Conservation (phyloP, 2,329 filamentous ascomycete species). For the Colletotrichum siamense region DNA sequence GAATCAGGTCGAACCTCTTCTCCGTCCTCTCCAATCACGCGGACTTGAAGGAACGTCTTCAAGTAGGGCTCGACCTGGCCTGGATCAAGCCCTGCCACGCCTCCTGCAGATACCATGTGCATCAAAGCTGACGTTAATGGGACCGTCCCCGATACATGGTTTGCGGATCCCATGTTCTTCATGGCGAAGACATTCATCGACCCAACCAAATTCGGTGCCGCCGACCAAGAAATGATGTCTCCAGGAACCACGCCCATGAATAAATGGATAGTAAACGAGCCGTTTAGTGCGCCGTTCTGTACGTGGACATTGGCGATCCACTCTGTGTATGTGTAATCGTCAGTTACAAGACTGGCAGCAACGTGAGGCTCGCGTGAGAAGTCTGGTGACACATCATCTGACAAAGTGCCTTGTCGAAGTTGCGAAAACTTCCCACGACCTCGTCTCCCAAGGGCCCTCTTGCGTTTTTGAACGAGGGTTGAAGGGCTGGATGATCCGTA, state of each 20-base stretch:
- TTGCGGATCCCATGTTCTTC: conserved; percentile 34
- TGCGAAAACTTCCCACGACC: not conserved
- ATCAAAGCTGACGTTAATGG: conserved; percentile 57
- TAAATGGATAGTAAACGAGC: conserved; percentile 68
- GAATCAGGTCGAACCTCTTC: conserved; percentile 27
- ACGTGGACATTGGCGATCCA: conserved; percentile 74
- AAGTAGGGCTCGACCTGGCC: conserved; percentile 46
- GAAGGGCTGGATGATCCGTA: conserved; percentile 38
- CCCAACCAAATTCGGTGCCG: conserved; percentile 63
- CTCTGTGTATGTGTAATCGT: conserved; percentile 55
- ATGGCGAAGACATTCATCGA: conserved; percentile 63
- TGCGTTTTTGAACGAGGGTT: conserved; percentile 11
- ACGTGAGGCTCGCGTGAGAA: not conserved
- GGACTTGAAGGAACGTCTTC: conserved; percentile 38
- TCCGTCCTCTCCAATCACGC: conserved; percentile 34
- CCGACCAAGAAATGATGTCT: conserved; percentile 54
- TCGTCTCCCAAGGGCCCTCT: not conserved
- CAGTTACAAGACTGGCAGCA: not conserved
- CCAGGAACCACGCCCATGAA: conserved; percentile 65
- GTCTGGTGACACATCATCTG: not conserved
- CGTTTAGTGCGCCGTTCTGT: conserved; percentile 63
- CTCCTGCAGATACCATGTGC: conserved; percentile 41
- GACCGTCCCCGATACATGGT: conserved; percentile 52
- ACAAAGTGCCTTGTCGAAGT: conserved; percentile 20
- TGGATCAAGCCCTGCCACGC: conserved; percentile 41